Evolutionary conservation across 176 grass and related monocot species (phyloP).

Genomic region (Pontederia crassipes): DNA sequence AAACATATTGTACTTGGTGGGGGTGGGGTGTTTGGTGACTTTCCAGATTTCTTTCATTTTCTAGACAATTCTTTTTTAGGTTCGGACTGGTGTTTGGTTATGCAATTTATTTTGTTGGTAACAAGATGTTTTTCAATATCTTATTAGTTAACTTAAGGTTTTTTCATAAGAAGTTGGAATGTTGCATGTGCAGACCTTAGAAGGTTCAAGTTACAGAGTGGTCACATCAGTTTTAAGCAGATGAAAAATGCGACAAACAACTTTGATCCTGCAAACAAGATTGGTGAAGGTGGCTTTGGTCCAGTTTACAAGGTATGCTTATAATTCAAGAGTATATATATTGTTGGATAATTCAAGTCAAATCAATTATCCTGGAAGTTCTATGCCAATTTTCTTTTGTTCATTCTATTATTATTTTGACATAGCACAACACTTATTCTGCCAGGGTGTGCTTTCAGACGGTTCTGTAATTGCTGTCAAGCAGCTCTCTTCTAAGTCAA

Average conservation of each 20-base stretch:
- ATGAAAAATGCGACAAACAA: slow-evolving; percentile 16
- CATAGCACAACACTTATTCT: neutral
- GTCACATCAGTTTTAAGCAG: slow-evolving; percentile 15
- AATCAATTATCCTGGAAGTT: too few species aligned
- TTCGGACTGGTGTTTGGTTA: too few species aligned
- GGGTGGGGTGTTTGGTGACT: too few species aligned
- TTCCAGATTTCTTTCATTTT: too few species aligned
- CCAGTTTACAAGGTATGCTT: slow-evolving; percentile 13
- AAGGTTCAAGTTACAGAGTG: neutral
- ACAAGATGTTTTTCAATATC: too few species aligned
- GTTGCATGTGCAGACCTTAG: neutral
- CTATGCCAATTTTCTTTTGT: neutral
- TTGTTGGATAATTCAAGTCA: too few species aligned
- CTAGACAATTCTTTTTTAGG: too few species aligned
- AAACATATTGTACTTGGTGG: too few species aligned
- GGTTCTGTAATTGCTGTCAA: slow-evolving; percentile 13
- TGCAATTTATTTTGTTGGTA: too few species aligned
- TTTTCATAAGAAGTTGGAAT: too few species aligned
- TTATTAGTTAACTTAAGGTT: too few species aligned
- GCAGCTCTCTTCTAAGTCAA: too few species aligned
- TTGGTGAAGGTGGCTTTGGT: slow-evolving; percentile 6
- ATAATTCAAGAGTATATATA: neutral
- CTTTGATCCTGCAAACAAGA: slow-evolving; percentile 1
- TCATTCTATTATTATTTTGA: neutral
- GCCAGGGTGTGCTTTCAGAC: slow-evolving; percentile 11